These are phyloP conservation scores for Xylaria sp. DNA, from an alignment of 2,329 filamentous ascomycete genomes.

Conservation along the genomic window DNA sequence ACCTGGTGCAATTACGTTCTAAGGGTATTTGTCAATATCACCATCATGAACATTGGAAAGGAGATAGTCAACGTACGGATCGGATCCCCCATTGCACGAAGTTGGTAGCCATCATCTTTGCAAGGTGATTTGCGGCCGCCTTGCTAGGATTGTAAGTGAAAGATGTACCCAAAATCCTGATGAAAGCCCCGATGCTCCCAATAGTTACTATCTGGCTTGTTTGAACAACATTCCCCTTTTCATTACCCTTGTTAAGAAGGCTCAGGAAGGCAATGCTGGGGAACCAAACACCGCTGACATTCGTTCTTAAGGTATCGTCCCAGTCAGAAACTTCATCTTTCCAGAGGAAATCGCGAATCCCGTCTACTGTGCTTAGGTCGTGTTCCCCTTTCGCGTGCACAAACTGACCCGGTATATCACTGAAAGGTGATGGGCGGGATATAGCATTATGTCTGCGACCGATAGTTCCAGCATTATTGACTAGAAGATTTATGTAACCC, in stretches of 20 bases:
- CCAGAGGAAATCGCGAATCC: constrained; percentile 35
- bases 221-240: constrained; percentile 27
- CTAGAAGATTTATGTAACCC: constrained; percentile 33
- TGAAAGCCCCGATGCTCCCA: constrained; percentile 32
- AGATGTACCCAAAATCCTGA: constrained; percentile 25
- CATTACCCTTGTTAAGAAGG: constrained; percentile 35
- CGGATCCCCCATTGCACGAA: constrained; percentile 36
- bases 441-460: constrained; percentile 33
- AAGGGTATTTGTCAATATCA: constrained; percentile 8
- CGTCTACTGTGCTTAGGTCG: constrained; percentile 32
- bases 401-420: constrained; percentile 29
- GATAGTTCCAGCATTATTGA: constrained; percentile 34
- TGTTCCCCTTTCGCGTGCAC: constrained; percentile 25
- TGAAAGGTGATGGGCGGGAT: constrained; percentile 25
- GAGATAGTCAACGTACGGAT: constrained; percentile 17
- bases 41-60: background rate
- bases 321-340: constrained; percentile 33
- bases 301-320: constrained; percentile 31
- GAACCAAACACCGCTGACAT: constrained; percentile 34
- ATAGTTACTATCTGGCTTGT: constrained; percentile 32
- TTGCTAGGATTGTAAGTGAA: constrained; percentile 32
- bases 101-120: constrained; percentile 36
- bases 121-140: constrained; percentile 31
- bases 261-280: constrained; percentile 31
- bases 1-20: constrained; percentile 33